Base-by-base conservation (phyloP, 441 rosid species). In the Breynia disticha region DNA sequence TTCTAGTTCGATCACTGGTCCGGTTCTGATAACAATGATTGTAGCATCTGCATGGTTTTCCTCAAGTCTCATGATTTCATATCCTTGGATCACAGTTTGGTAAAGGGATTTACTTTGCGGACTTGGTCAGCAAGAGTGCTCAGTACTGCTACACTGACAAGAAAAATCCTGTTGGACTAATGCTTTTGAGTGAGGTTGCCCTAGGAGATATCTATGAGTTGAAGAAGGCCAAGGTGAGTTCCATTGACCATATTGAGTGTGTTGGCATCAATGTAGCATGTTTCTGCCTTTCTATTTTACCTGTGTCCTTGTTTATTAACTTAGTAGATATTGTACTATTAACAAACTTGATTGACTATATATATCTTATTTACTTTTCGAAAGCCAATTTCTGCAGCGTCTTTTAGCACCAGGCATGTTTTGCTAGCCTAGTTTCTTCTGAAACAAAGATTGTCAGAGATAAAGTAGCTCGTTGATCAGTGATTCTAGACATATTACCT, bases 51-150 rank as follows among this genome's bases (percentile, higher is more conserved):
- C 35, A 41, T 15, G 3, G 13, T 11, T 11, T 61, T 66, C 9
- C 43, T 12, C 44, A 42, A 57, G 57, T 55, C 68, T 72, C 46
- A 69, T 60, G 39, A 38, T 63, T 39, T 13, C 22, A 21, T 55
- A 16, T 18, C 24, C 69, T 11, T 47, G 37, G 37, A 8, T 60
- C 76, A 65, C 78, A 89, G 99, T 93, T 93, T 76, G 97, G 97
- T 17, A 89, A 93, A 77, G 99, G 99, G 60, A 50, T 93, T 63
- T 93, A 89, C 68, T 93, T 93, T 58, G 97, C 99, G 62, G 99
- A 93, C 76, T 79, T 93, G 75, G 96, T 86, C 64, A 93, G 99
- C 62, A 93, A 93, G 84, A 89, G 99, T 81, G 96, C 96, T 65
- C 97, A 87, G 75, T 89, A 89, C 71, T 93, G 97, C 78, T 84